phyloP scores from a whole-genome alignment of 352 stramenopile species.

The Phytophthora macrochlamydospora region DNA sequence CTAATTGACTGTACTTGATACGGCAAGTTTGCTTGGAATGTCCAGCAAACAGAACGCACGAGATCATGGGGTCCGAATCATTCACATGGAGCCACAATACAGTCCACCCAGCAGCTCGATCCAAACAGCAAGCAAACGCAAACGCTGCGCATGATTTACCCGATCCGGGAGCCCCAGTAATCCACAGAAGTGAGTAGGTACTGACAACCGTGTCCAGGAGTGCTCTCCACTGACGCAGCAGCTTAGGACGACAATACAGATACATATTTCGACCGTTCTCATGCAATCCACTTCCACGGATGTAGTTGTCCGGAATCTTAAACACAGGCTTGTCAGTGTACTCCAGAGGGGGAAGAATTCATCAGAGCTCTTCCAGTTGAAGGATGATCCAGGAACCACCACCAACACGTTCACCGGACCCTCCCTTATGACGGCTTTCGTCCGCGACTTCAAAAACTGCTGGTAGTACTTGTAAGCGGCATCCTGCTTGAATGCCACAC shows the following conservation, averaged over 20 bases:
- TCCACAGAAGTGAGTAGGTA: background rate
- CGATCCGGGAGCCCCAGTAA: background rate
- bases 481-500: background rate
- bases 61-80: background rate
- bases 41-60: background rate
- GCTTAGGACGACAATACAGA: background rate
- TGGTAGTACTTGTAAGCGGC: background rate
- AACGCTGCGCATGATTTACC: background rate
- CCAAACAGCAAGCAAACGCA: background rate
- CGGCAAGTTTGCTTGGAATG: background rate
- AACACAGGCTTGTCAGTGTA: too few relatives aligned
- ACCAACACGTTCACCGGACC: too few relatives aligned
- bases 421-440: too few relatives aligned
- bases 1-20: background rate
- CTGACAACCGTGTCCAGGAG: background rate
- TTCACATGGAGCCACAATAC: background rate
- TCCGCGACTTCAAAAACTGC: background rate
- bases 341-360: too few relatives aligned
- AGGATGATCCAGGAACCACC: too few relatives aligned
- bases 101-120: background rate
- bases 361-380: too few relatives aligned
- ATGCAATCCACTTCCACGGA: background rate
- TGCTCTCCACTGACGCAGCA: background rate
- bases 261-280: background rate
- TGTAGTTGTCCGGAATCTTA: too few relatives aligned